Evolutionary conservation across 2,329 filamentous ascomycete genomes (phyloP).

Genomic region (Fusarium sp.): DNA sequence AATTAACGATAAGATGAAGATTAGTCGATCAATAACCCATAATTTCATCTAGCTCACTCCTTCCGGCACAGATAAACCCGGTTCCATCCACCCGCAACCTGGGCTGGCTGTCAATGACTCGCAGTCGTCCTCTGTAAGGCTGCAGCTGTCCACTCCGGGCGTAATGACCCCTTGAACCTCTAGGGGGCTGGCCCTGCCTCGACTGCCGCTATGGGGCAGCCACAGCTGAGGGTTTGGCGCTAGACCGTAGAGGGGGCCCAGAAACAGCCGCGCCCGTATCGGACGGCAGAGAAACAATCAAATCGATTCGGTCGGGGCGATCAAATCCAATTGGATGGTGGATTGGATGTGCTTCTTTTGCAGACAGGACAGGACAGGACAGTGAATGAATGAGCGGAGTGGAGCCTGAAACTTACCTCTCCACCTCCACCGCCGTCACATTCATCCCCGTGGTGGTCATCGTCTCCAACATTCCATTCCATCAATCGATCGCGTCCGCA

Average conservation of each 20-base stretch:
- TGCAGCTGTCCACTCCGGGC: not conserved
- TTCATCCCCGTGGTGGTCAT: slow-evolving; percentile 11
- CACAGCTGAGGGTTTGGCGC: slow-evolving; percentile 3
- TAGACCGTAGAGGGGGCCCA: not conserved
- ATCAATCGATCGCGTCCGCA: not conserved
- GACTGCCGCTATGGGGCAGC: slow-evolving; percentile 1
- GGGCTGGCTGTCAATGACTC: not conserved
- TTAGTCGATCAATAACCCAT: not conserved
- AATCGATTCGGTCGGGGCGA: not conserved
- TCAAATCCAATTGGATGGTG: slow-evolving; percentile 7
- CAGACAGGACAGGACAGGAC: not conserved
- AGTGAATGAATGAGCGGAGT: not conserved
- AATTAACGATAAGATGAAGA: not conserved
- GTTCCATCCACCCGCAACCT: not conserved
- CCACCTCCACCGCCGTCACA: slow-evolving; percentile 5
- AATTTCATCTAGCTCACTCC: not conserved
- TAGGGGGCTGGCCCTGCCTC: not conserved
- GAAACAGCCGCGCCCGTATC: not conserved
- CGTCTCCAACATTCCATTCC: slow-evolving; percentile 15
- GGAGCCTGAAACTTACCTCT: slow-evolving; percentile 29
- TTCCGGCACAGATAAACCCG: not conserved
- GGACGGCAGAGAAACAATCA: not conserved
- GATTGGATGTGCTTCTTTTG: not conserved
- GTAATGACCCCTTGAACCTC: not conserved
- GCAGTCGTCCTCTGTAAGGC: not conserved